Evolutionary conservation across 148 eudicot species (phyloP), one percentile per base, ranked within the genome.

Genomic region (Amaranthus palmeri): DNA sequence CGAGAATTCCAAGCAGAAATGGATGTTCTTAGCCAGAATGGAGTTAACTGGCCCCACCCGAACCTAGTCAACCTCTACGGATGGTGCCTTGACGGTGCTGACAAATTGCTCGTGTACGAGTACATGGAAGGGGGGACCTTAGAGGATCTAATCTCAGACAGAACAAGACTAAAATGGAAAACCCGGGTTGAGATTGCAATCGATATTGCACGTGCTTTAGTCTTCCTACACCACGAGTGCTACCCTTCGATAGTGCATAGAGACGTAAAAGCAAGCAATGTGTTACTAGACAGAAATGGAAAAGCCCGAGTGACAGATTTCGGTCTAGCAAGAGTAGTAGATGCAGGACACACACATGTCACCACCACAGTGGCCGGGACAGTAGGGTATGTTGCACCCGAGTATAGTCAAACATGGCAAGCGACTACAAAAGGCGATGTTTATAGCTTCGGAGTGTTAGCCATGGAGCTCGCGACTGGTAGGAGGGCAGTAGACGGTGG

Each of bases 351-450:
- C 13, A 95, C 88, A 62, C 98, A 95, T 56, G 97, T 95, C 36
- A 86, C 86, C 72, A 95, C 98, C 3, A 88, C 86, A 81, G 93
- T 95, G 67, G 98, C 98, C 3, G 98, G 98, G 14, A 95, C 98
- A 0, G 83, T 93, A 4, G 98, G 98, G 6, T 95, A 95, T 54
- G 93, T 95, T 10, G 98, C 98, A 6, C 98, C 98, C 0, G 98
- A 95, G 62, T 95, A 95, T 54, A 79, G 98, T 11, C 98, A 95
- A 71, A 89, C 96, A 15, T 89, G 96, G 97, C 88, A 91, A 55
- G 98, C 98, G 51, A 95, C 98, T 2, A 95, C 98, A 8, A 95
- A 95, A 65, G 98, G 98, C 1, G 98, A 95, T 66, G 98, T 95
- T 8, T 95, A 95, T 61, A 95, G 98, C 86, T 95, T 81, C 18